phyloP scores from a whole-genome alignment of 345 rosid species.

The Salix exigua region DNA sequence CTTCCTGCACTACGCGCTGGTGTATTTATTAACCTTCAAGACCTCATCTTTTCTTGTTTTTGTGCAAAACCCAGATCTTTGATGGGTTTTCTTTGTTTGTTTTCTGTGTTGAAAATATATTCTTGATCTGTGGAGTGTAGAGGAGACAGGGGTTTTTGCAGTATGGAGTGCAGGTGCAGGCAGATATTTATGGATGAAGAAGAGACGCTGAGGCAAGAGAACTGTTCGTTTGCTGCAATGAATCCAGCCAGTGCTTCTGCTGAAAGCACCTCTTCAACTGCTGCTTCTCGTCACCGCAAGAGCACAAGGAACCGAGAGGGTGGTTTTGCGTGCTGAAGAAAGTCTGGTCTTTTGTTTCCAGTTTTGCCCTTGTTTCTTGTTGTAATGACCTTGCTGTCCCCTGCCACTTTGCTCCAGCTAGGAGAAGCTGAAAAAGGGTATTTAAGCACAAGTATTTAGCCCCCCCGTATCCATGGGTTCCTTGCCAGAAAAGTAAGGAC shows the following conservation, averaged over 20 bases:
- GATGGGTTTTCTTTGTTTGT: neutral
- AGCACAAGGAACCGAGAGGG: slow-evolving; percentile 49
- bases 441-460: too few species aligned
- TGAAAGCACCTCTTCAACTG: slow-evolving; percentile 13
- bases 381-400: slow-evolving; percentile 25
- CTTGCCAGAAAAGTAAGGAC: too few species aligned
- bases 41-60: neutral
- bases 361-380: slow-evolving; percentile 30
- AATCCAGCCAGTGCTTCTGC: slow-evolving; percentile 21
- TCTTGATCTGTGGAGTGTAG: slow-evolving; percentile 23
- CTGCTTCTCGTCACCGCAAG: slow-evolving; percentile 40
- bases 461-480: too few species aligned
- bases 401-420: slow-evolving; percentile 27
- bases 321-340: slow-evolving; percentile 51
- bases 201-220: slow-evolving; percentile 42
- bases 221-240: slow-evolving; percentile 44
- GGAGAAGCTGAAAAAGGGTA: neutral
- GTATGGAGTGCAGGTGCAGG: slow-evolving; percentile 87
- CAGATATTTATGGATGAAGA: slow-evolving; percentile 85
- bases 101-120: neutral
- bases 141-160: slow-evolving; percentile 81
- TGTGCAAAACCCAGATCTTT: slow-evolving; percentile 6
- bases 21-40: neutral
- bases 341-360: slow-evolving; percentile 11
- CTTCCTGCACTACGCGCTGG: neutral